Evolutionary conservation across 305 asterid species (phyloP).

Genomic region (Fraxinus platypoda): DNA sequence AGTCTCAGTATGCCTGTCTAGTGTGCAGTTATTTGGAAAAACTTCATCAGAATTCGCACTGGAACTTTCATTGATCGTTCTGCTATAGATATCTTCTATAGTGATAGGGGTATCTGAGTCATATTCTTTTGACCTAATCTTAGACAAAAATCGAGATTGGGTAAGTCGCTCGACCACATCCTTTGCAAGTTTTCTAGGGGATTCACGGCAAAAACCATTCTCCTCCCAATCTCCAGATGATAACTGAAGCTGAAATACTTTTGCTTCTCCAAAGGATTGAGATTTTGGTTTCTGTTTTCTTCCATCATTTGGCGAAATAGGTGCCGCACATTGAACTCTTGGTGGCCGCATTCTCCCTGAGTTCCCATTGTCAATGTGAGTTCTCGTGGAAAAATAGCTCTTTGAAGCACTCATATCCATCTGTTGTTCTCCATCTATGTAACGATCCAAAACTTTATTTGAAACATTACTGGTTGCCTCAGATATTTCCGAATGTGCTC

Average conservation of each 20-base stretch:
- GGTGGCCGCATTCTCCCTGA: conserved; percentile 14
- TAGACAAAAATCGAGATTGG: conserved; percentile 54
- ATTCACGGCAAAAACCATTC: conserved; percentile 55
- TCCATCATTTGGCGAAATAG: neutral
- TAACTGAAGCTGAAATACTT: conserved; percentile 37
- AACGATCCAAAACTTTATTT: conserved; percentile 79
- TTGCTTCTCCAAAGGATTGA: conserved; percentile 69
- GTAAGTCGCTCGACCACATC: conserved; percentile 94
- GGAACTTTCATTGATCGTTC: conserved; percentile 47
- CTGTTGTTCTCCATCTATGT: conserved; percentile 87
- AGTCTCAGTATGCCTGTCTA: conserved; percentile 28
- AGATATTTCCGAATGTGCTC: conserved; percentile 55
- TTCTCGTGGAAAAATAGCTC: conserved; percentile 33
- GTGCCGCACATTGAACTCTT: neutral
- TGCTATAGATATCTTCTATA: conserved; percentile 73
- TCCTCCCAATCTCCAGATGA: conserved; percentile 45
- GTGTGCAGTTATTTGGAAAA: conserved; percentile 31
- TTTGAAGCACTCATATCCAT: conserved; percentile 42
- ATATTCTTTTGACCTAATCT: conserved; percentile 51
- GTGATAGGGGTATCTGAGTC: conserved; percentile 75
- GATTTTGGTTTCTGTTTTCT: conserved; percentile 40
- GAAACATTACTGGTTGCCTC: conserved; percentile 73
- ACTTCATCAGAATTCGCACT: conserved; percentile 49
- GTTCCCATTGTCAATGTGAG: conserved; percentile 45
- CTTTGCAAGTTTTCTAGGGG: conserved; percentile 82